phyloP scores from a whole-genome alignment of 495 filamentous ascomycete genomes.

The Podospora pseudocomata region DNA sequence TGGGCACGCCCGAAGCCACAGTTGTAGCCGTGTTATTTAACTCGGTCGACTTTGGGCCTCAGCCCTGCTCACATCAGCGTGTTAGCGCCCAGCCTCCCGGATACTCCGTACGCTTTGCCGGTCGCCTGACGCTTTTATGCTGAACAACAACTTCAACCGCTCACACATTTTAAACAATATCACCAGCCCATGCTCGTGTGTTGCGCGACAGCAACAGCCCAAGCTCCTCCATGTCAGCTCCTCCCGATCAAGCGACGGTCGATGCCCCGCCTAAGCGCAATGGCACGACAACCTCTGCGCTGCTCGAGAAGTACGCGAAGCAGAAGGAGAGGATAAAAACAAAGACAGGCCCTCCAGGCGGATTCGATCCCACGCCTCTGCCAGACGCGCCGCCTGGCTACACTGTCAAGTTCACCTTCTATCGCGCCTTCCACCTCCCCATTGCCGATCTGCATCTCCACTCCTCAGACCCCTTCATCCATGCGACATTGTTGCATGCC shows the following conservation, averaged over 20 bases:
- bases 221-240: not conserved
- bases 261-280: not conserved
- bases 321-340: constrained; percentile 51
- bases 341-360: constrained; percentile 66
- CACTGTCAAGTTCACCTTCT: constrained; percentile 81
- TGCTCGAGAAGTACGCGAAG: not conserved
- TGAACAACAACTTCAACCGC: not conserved
- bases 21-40: not conserved
- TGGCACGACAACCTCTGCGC: not conserved
- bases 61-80: not conserved
- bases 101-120: not conserved
- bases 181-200: not conserved
- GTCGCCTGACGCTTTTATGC: not conserved
- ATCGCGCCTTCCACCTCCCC: constrained; percentile 74
- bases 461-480: constrained; percentile 81
- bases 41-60: not conserved
- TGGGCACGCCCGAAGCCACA: not conserved
- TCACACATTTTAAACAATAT: not conserved
- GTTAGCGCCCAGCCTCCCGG: not conserved
- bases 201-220: not conserved
- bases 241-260: not conserved
- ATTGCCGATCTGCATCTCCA: constrained; percentile 71
- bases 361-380: constrained; percentile 73
- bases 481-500: constrained; percentile 59
- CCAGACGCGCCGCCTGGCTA: constrained; percentile 70